Conservation (phyloP, 1,284 basidiomycete species). For the Naganishia sp. region DNA sequence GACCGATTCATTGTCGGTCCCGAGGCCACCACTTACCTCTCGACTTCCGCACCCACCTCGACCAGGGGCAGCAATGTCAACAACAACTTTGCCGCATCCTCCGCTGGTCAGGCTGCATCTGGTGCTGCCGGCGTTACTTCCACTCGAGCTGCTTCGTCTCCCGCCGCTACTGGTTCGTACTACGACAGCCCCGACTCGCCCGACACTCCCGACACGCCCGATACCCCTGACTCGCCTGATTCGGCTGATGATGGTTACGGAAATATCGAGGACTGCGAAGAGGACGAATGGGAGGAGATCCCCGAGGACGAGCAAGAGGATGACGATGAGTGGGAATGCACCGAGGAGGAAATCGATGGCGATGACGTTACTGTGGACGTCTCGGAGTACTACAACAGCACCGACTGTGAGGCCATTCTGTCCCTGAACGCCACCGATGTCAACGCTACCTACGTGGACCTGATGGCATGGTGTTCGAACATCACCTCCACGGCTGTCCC, state of each 20-base stretch:
- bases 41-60: background rate
- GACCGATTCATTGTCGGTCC: conserved; percentile 1
- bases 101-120: background rate
- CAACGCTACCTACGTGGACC: conserved; percentile 17
- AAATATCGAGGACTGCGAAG: conserved; percentile 10
- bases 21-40: background rate
- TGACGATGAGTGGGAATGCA: conserved; percentile 29
- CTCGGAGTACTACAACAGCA: conserved; percentile 12
- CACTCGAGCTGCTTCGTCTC: conserved; percentile 2
- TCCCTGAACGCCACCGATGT: conserved; percentile 12
- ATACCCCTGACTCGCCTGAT: conserved; percentile 24
- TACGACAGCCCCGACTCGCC: conserved; percentile 20
- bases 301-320: conserved; percentile 20
- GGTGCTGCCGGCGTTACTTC: background rate
- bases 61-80: background rate
- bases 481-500: background rate
- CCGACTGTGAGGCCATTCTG: conserved; percentile 16
- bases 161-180: conserved; percentile 2
- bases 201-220: conserved; percentile 27
- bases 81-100: background rate
- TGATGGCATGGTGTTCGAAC: conserved; percentile 23
- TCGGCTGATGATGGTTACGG: conserved; percentile 1
- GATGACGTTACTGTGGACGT: background rate
- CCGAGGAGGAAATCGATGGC: conserved; percentile 17
- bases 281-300: conserved; percentile 16